Percentiles rank a stretch among this genome's conserved stretches.
These are phyloP conservation scores for Spinacia oleracea DNA, from an alignment of 179 eudicot species.

Conservation along the genomic window DNA sequence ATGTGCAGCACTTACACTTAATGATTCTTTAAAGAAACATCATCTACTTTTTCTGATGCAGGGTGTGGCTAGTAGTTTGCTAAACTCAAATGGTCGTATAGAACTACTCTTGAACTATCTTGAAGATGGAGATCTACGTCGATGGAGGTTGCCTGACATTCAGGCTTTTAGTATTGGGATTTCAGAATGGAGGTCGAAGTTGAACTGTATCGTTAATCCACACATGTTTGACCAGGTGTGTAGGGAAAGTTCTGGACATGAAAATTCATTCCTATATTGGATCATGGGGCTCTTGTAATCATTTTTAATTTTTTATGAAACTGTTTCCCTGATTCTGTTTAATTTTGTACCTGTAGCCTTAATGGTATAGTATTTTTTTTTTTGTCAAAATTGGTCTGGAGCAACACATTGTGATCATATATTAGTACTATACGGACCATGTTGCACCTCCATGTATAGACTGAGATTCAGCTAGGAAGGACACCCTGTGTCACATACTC, in stretches of 20 bases:
- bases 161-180: constrained; percentile 66
- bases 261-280: neutral
- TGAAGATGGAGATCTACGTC: constrained; percentile 79
- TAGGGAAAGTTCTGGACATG: constrained; percentile 9
- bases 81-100: constrained; percentile 44
- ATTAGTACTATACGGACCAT: neutral
- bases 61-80: constrained; percentile 45
- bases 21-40: neutral
- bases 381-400: neutral
- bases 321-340: neutral
- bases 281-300: neutral
- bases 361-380: neutral
- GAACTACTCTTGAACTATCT: constrained; percentile 62
- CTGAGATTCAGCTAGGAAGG: neutral
- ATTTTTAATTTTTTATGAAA: neutral
- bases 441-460: neutral
- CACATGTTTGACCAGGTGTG: constrained; percentile 76
- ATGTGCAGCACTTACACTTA: neutral
- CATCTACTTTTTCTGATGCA: constrained; percentile 25
- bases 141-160: constrained; percentile 61
- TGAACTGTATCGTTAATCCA: constrained; percentile 75
- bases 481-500: neutral
- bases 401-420: neutral
- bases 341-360: neutral
- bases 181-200: constrained; percentile 56